Evolutionary conservation across 2,329 filamentous ascomycete genomes (phyloP).

Genomic region (Clonostachys byssicola): DNA sequence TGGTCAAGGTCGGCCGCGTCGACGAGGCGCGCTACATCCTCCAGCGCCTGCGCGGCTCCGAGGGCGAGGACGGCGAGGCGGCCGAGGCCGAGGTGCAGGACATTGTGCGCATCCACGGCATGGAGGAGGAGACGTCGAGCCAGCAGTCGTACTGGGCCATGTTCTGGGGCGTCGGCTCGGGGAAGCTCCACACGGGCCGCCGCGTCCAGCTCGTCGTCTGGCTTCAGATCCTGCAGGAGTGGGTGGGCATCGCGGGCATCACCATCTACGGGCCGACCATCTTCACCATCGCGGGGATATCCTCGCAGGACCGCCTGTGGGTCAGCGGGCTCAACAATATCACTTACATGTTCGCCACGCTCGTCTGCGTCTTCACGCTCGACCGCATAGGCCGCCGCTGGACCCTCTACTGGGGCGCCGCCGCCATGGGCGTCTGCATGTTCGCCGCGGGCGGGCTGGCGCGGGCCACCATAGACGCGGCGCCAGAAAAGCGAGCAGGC

Average conservation of each 20-base stretch:
- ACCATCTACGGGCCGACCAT: slow-evolving; percentile 56
- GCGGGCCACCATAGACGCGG: slow-evolving; percentile 39
- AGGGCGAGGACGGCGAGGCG: slow-evolving; percentile 41
- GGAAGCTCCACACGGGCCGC: slow-evolving; percentile 60
- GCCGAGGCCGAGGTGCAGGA: slow-evolving; percentile 65
- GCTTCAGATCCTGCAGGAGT: slow-evolving; percentile 69
- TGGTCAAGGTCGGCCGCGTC: slow-evolving; percentile 61
- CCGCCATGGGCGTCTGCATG: slow-evolving; percentile 62
- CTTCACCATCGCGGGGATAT: slow-evolving; percentile 65
- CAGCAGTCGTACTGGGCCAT: slow-evolving; percentile 60
- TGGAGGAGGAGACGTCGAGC: slow-evolving; percentile 55
- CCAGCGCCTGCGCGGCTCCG: slow-evolving; percentile 55
- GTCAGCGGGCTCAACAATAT: slow-evolving; percentile 52
- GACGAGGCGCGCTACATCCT: slow-evolving; percentile 67
- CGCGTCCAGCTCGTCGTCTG: slow-evolving; percentile 68
- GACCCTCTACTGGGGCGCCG: slow-evolving; percentile 66
- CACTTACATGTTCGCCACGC: slow-evolving; percentile 56
- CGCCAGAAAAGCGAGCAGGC: slow-evolving; percentile 31
- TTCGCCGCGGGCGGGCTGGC: slow-evolving; percentile 63
- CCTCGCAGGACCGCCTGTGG: slow-evolving; percentile 57
- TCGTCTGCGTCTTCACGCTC: slow-evolving; percentile 66
- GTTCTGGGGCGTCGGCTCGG: slow-evolving; percentile 63
- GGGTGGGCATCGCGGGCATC: slow-evolving; percentile 66
- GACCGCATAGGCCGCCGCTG: slow-evolving; percentile 65
- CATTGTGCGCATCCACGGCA: slow-evolving; percentile 57